phyloP scores from a whole-genome alignment of 2,329 filamentous ascomycete species.

The Teratosphaeria nubilosa region DNA sequence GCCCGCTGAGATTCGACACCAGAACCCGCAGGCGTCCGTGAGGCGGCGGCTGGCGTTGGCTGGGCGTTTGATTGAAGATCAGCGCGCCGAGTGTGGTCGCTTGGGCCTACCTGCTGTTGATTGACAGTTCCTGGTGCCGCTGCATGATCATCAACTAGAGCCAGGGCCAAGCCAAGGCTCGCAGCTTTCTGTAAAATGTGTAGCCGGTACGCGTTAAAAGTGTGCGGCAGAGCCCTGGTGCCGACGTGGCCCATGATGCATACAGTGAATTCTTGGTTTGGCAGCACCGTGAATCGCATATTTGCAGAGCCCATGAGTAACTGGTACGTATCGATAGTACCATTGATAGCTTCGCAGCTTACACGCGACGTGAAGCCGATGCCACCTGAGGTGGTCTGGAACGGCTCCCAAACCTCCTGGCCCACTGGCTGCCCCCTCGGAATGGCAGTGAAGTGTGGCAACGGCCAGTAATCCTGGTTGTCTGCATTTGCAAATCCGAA shows the following conservation, averaged over 20 bases:
- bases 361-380: neutral
- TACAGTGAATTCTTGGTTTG: neutral
- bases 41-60: neutral
- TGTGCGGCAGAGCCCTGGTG: neutral
- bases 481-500: neutral
- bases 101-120: neutral
- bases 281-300: neutral
- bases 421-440: neutral
- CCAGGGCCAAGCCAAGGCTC: neutral
- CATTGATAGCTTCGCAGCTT: neutral
- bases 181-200: neutral
- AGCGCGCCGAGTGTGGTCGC: neutral
- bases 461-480: neutral
- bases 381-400: neutral
- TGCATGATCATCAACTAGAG: neutral
- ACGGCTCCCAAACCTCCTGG: neutral
- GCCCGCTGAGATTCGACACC: neutral
- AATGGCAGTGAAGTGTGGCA: neutral
- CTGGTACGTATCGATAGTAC: neutral
- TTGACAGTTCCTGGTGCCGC: neutral
- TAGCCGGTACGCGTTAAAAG: neutral
- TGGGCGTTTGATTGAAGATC: neutral
- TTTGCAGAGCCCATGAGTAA: neutral
- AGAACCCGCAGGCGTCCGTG: neutral
- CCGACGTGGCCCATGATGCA: neutral